Base-by-base conservation (phyloP, 768 basidiomycete species). In the Lactifluus subvellereus region DNA sequence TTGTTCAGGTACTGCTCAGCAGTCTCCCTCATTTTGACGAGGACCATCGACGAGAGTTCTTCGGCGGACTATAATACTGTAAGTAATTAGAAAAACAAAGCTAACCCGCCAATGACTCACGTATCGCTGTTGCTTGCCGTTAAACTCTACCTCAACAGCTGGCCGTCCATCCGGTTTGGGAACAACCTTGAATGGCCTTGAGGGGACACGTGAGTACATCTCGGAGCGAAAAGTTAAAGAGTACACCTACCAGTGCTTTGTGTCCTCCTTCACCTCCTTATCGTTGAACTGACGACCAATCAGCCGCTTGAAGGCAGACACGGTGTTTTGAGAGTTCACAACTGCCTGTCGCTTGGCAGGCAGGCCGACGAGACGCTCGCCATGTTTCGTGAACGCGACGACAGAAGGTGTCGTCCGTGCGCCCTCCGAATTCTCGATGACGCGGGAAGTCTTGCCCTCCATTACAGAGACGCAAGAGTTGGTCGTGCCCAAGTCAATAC, bases 321-420 rank as follows among this genome's bases (percentile, higher is more conserved):
- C 88, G 43, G 95, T 98, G 80, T 97, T 97, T 60, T 86, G 71
- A 7, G 92, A 80, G 82, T 99, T 99, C 73, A 98, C 94, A 52
- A 97, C 92, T 2, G 94, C 94, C 75, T 98, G 96, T 54, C 95
- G 91, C 77, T 98, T 95, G 11, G 96, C 97, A 27, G 96, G 95
- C 48, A 97, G 84, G 75, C 96, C 96, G 63, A 97, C 88, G 37
- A 98, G 82, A 62, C 96, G 93, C 74, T 99, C 97, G 60, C 93
- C 94, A 70, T 98, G 94, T 76, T 98, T 97, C 59, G 97, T 94
- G 82, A 99, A 99, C 43, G 96, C 96, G 68, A 98, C 93, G 60
- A 98, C 94, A 43, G 97, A 99, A 2, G 97, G 97, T 16, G 97
- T 99, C 66, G 97, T 98, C 69, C 97, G 87, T 61, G 90, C 91